Conservation (phyloP, 1,139 yeast genomes). For the Diutina scorzettiae region DNA sequence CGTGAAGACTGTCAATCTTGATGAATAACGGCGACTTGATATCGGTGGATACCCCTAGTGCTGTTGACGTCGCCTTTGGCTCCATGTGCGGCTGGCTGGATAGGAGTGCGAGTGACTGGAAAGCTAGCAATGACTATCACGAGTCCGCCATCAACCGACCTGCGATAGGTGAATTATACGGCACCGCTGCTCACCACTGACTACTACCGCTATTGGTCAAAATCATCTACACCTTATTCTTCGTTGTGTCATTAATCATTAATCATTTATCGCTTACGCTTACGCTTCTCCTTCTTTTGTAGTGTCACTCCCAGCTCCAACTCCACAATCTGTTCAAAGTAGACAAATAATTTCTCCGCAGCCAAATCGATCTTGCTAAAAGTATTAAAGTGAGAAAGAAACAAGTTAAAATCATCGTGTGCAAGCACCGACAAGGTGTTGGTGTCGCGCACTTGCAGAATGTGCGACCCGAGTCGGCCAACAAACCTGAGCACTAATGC, state of each 20-base stretch:
- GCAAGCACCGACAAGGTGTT: not conserved
- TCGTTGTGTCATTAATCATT: too few relatives aligned
- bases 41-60: conserved; percentile 72
- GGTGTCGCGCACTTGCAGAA: not conserved
- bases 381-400: not conserved
- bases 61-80: conserved; percentile 4
- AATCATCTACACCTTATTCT: too few relatives aligned
- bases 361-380: conserved; percentile 5
- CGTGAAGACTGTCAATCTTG: conserved; percentile 11
- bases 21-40: conserved; percentile 38
- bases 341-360: not conserved
- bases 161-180: too few relatives aligned
- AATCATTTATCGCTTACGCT: too few relatives aligned
- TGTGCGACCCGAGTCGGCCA: not conserved
- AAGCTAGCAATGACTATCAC: too few relatives aligned
- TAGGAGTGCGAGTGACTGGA: too few relatives aligned
- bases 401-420: not conserved
- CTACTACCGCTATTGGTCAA: too few relatives aligned
- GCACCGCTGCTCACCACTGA: too few relatives aligned
- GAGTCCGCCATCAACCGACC: too few relatives aligned
- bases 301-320: not conserved
- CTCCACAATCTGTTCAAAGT: not conserved
- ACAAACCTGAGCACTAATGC: not conserved
- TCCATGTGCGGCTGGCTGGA: too few relatives aligned
- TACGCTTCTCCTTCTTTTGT: not conserved